A percentile compares a stretch with the other conserved stretches of the same genome.
phyloP scores from a whole-genome alignment of 441 rosid genomes.

The Croton setiger region DNA sequence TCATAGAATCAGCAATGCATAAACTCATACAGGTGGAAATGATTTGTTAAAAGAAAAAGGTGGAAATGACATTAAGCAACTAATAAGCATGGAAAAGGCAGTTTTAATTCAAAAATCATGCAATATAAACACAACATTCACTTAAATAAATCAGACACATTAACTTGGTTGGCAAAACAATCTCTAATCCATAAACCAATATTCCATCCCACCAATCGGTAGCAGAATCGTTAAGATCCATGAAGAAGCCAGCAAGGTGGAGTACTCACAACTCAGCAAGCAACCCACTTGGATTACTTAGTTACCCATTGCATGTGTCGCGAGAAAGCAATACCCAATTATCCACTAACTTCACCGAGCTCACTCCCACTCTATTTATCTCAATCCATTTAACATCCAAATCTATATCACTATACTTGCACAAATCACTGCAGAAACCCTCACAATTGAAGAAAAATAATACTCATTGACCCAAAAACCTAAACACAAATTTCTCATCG shows the following conservation, averaged over 20 bases:
- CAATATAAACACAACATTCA: background rate
- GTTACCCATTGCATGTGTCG: slow-evolving; percentile 23
- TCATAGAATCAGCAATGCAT: background rate
- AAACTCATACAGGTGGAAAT: background rate
- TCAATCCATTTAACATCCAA: slow-evolving; percentile 12
- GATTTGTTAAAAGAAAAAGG: background rate
- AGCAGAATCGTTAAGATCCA: slow-evolving; percentile 21
- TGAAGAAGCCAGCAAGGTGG: slow-evolving; percentile 11
- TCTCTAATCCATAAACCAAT: background rate
- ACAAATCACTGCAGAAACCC: slow-evolving; percentile 13
- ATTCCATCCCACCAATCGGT: slow-evolving; percentile 1
- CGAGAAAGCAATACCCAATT: slow-evolving; percentile 10
- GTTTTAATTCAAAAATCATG: background rate
- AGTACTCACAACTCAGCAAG: slow-evolving; percentile 2
- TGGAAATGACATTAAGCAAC: background rate
- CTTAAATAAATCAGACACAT: background rate
- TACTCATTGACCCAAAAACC: slow-evolving; percentile 25
- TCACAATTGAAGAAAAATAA: slow-evolving; percentile 7
- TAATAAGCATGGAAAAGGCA: background rate
- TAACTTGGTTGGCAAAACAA: background rate
- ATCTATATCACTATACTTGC: slow-evolving; percentile 5
- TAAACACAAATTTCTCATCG: slow-evolving; percentile 23
- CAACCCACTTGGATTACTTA: slow-evolving; percentile 5
- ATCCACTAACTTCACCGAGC: slow-evolving; percentile 21
- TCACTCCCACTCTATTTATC: slow-evolving; percentile 26